A percentile compares a stretch with the other conserved stretches of the same genome.
Evolutionary conservation across 371 early-diverging fungal species (phyloP).

Genomic region (Mycotypha africana): DNA sequence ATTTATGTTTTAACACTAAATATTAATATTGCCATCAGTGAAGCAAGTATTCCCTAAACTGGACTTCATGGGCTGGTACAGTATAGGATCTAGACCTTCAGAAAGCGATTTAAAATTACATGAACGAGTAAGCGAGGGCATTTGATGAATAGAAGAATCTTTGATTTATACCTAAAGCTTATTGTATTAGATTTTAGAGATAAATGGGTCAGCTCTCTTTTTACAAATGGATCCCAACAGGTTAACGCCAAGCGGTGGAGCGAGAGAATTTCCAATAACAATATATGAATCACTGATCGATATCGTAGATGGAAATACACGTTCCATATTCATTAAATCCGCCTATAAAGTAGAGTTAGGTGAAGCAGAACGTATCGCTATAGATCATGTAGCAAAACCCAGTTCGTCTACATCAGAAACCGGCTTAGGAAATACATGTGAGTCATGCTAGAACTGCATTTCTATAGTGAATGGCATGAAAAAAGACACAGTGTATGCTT

Average conservation of each 20-base stretch:
- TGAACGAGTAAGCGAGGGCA: conserved; percentile 51
- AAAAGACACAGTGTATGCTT: too few relatives aligned
- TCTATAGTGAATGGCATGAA: too few relatives aligned
- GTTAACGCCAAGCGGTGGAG: conserved; percentile 21
- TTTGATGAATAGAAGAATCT: neutral
- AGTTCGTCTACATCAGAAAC: conserved; percentile 49
- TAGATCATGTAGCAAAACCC: conserved; percentile 76
- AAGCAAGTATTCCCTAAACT: conserved; percentile 79
- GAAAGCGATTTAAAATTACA: conserved; percentile 63
- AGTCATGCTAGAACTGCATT: too few relatives aligned
- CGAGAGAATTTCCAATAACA: conserved; percentile 65
- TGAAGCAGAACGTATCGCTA: conserved; percentile 83
- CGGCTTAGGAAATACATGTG: conserved; percentile 52
- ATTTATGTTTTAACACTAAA: neutral
- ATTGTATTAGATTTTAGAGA: conserved; percentile 50
- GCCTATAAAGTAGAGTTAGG: conserved; percentile 76
- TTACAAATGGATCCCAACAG: conserved; percentile 69
- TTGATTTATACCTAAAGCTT: too few relatives aligned
- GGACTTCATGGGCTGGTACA: conserved; percentile 87
- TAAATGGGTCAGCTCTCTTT: conserved; percentile 76
- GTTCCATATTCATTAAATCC: conserved; percentile 61
- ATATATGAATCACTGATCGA: conserved; percentile 83
- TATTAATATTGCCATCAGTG: conserved; percentile 39
- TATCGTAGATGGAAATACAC: conserved; percentile 45
- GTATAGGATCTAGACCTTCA: conserved; percentile 59